Evolutionary conservation across 1,284 basidiomycete genomes (phyloP), one percentile per base, ranked within the genome.

Genomic region (Marasmius tenuissimus): DNA sequence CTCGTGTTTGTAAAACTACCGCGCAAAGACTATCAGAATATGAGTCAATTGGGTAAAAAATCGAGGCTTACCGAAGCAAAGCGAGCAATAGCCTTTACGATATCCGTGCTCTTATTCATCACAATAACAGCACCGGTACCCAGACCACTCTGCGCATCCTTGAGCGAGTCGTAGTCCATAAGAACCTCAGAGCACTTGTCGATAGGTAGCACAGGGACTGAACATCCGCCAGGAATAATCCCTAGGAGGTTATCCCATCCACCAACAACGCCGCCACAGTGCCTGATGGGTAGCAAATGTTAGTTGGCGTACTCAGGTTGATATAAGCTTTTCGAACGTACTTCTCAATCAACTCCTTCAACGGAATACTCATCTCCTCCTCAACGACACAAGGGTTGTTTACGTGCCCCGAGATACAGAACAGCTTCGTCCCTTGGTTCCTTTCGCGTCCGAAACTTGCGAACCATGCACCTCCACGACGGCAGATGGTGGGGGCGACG

Each of bases 161-260:
- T 97, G 63, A 98, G 84, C 7, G 96, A 98, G 78, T 99, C 97
- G 75, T 93, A 99, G 80, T 99, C 97, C 97, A 99, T 99, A 63
- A 63, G 48, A 4, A 94, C 94, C 73, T 94, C 90, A 61, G 86
- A 87, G 69, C 92, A 95, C 66, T 85, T 84, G 70, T 89, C 79
- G 65, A 88, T 93, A 18, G 94, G 94, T 61, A 98, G 79, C 60
- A 98, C 88, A n/a, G 97, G 97, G 1, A 98, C 97, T 10, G 96
- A 98, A 63, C 91, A 92, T 53, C 97, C 97, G 66, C 97, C 96
- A 6, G 97, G 96, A 58, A 98, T 88, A 71, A 98, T 95, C 49
- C 96, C 97, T 5, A 96, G 83, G 40, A 98, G 76, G 78, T 99
- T 98, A 72, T 97, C 89, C 97, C 97, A 98, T 18, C 97, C 97